Evolutionary conservation across 352 stramenopile species (phyloP).

Genomic region (Thalassiosira mediterranea): DNA sequence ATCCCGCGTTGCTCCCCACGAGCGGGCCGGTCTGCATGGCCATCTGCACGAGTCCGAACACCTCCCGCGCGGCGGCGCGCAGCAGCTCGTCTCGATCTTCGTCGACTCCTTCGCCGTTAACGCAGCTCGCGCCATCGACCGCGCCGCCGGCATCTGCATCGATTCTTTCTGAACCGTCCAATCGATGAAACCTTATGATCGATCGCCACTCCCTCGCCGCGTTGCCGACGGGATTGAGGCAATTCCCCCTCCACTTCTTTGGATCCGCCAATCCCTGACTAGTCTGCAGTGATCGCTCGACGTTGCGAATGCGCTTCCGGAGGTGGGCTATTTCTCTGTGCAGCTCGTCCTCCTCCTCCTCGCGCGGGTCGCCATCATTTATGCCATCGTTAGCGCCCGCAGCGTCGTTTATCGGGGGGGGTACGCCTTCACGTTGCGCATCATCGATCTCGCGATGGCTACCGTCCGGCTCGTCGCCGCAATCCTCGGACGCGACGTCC

Average conservation of each 20-base stretch:
- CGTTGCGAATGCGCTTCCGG: slow-evolving; percentile 49
- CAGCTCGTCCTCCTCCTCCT: slow-evolving; percentile 16
- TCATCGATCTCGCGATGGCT: slow-evolving; percentile 3
- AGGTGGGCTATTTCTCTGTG: slow-evolving; percentile 61
- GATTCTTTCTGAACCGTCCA: neutral
- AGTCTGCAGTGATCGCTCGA: slow-evolving; percentile 61
- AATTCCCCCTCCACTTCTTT: slow-evolving; percentile 65
- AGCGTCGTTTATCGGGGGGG: neutral
- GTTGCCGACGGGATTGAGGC: slow-evolving; percentile 63
- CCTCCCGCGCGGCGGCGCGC: slow-evolving; percentile 15
- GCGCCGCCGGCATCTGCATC: too few species aligned
- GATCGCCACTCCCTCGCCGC: slow-evolving; percentile 67
- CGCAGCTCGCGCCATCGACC: neutral
- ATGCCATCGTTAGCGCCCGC: neutral
- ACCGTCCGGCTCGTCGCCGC: neutral
- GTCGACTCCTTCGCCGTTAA: neutral
- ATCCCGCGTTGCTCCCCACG: slow-evolving; percentile 69
- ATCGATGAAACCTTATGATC: slow-evolving; percentile 47
- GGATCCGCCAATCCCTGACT: slow-evolving; percentile 46
- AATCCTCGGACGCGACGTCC: slow-evolving; percentile 10
- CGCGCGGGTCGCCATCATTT: neutral
- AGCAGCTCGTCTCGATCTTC: slow-evolving; percentile 8
- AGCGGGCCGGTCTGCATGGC: slow-evolving; percentile 72
- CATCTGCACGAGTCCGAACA: slow-evolving; percentile 74
- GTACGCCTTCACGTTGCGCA: slow-evolving; percentile 2